A percentile compares a stretch with the other conserved stretches of the same genome.
phyloP scores from a whole-genome alignment of 257 asterid species.

The Capsicum chinense region DNA sequence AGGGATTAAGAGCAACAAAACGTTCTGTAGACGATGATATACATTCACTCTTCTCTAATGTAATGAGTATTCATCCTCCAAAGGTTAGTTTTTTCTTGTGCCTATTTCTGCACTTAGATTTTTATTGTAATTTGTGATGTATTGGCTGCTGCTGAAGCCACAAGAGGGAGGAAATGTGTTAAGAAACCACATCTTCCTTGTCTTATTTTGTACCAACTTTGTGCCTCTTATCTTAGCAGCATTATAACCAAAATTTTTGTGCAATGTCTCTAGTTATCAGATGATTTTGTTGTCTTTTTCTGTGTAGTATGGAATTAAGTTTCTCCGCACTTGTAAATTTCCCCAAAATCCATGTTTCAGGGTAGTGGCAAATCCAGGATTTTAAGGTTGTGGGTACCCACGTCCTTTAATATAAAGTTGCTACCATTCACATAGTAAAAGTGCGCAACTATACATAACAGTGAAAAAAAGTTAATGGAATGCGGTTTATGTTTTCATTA shows the following conservation, averaged over 20 bases:
- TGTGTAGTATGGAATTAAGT: neutral
- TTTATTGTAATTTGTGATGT: neutral
- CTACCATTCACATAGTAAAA: neutral
- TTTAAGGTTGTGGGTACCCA: neutral
- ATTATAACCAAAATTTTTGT: neutral
- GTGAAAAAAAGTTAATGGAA: neutral
- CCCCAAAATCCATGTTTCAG: neutral
- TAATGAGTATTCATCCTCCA: slow-evolving; percentile 69
- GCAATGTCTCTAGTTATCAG: neutral
- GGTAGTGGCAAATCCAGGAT: neutral
- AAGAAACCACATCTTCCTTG: neutral
- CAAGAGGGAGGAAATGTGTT: neutral
- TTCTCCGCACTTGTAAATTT: neutral
- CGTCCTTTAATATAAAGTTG: neutral
- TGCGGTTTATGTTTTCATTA: too few relatives aligned
- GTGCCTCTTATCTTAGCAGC: slow-evolving; percentile 6
- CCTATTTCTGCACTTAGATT: slow-evolving; percentile 11
- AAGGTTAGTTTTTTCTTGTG: slow-evolving; percentile 54
- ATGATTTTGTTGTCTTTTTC: slow-evolving; percentile 21
- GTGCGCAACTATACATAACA: neutral
- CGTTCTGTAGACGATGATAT: slow-evolving; percentile 70
- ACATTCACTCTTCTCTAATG: slow-evolving; percentile 74
- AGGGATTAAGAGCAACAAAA: slow-evolving; percentile 68
- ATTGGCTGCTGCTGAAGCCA: slow-evolving; percentile 21
- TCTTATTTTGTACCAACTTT: neutral